Evolutionary conservation across 2,329 filamentous ascomycete species (phyloP), one percentile per base, ranked within the genome.

Genomic region (Calycina herbarum): DNA sequence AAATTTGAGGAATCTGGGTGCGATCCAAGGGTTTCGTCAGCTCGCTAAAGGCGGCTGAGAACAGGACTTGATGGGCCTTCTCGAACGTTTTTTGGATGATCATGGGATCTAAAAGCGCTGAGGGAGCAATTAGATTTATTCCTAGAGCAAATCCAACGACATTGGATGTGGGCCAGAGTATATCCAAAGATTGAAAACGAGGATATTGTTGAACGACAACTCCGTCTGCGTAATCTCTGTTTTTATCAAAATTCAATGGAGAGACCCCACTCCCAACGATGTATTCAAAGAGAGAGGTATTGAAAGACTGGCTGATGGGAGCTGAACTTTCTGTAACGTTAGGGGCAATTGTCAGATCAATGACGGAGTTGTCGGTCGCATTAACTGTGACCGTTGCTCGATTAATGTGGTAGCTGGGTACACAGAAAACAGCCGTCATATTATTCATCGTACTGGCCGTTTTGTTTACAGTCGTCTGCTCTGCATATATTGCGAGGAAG

Each of bases 401-500:
- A 48, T 85, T 82, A n/a, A 77, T 75, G 59, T 78, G 81, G 64
- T 86, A 87, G 0, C 40, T 68, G 0, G 82, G 66, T 27, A 79
- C 72, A 59, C 83, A 85, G 59, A 79, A 85, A 0, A 80, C 27
- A 0, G 77, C 77, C 0, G 78, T 81, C 8, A 73, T n/a, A 56
- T 72, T 71, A 13, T 31, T 61, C 29, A 67, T 69, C 2, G 57
- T 20, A 17, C 13, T 60, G 4, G 2, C 17, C 5, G 42, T 48
- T 3, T 4, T 1, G 20, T 29, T 17, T 48, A n/a, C 1, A 24
- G 27, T 48, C 33, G 65, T 60, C 1, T 29, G 29, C 13, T 56
- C 8, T 24, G 63, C 73, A 71, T 70, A 79, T 1, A 75, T 40
- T 0, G 76, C 72, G 3, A 79, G 72, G 64, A 82, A 84, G 1